These are phyloP conservation scores for Ajuga reptans DNA, from an alignment of 305 asterid species.

Conservation along the genomic window DNA sequence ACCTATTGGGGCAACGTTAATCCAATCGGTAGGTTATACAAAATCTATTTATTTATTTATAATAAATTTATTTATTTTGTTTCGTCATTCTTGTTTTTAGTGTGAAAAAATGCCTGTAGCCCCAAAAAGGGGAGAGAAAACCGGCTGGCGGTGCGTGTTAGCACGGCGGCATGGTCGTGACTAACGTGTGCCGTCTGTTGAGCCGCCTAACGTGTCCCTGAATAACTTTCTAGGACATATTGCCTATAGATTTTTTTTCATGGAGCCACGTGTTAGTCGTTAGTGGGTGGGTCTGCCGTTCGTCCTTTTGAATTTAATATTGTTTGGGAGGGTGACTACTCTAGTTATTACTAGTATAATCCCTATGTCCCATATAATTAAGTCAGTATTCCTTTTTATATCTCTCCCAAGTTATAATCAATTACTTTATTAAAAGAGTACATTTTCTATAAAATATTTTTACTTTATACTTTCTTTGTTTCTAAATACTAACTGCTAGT, in stretches of 20 bases:
- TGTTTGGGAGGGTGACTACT: no score
- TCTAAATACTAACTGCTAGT: no score
- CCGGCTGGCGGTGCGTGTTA: slow-evolving; percentile 21
- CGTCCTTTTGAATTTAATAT: slow-evolving; percentile 1
- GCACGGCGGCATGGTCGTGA: neutral
- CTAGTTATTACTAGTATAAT: no score
- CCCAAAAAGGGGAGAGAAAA: neutral
- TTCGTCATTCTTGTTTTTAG: neutral
- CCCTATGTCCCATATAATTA: no score
- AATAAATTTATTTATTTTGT: neutral
- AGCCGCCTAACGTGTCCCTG: slow-evolving; percentile 24
- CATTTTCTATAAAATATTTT: no score
- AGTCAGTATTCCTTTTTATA: no score
- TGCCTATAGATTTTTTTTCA: neutral
- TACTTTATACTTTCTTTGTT: no score
- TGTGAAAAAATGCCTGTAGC: no score
- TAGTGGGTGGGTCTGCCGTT: slow-evolving; percentile 8
- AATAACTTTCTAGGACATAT: neutral
- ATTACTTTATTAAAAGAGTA: no score
- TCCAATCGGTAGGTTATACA: slow-evolving; percentile 48
- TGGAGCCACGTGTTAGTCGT: slow-evolving; percentile 30
- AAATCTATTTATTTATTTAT: neutral
- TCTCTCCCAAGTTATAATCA: no score
- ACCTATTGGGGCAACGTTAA: slow-evolving; percentile 83
- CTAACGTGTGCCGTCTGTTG: slow-evolving; percentile 24